Conservation (phyloP, 2,329 filamentous ascomycete species). For the Aspergillus melleus region DNA sequence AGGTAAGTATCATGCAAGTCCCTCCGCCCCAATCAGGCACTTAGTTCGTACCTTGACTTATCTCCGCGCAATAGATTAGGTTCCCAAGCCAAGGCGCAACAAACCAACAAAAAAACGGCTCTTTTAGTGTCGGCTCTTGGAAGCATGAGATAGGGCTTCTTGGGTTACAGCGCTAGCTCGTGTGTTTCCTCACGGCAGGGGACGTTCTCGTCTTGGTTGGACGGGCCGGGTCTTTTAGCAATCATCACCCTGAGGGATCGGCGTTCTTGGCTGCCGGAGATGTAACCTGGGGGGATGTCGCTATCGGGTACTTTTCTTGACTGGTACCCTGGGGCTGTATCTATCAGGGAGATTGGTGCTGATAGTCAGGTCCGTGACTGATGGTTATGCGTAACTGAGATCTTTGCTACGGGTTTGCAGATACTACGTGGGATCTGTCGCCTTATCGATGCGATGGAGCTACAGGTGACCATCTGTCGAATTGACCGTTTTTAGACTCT, state of each 20-base stretch:
- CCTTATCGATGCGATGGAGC: neutral
- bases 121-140: neutral
- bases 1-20: neutral
- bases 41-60: neutral
- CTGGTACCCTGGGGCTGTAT: neutral
- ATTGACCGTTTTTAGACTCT: neutral
- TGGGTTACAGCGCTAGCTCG: slow-evolving; percentile 1
- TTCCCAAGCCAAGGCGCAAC: neutral
- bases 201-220: neutral
- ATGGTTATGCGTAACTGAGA: neutral
- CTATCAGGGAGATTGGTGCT: no score
- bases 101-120: neutral
- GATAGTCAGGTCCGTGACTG: neutral
- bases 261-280: neutral
- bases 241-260: neutral
- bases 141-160: neutral
- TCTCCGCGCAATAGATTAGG: slow-evolving; percentile 1
- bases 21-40: neutral
- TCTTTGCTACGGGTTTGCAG: neutral
- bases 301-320: neutral
- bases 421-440: neutral
- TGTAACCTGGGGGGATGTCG: neutral
- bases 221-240: neutral
- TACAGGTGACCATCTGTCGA: neutral
- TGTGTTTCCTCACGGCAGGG: neutral